Conservation (phyloP, 2,329 filamentous ascomycete species). For the Fusarium pseudocircinatum region DNA sequence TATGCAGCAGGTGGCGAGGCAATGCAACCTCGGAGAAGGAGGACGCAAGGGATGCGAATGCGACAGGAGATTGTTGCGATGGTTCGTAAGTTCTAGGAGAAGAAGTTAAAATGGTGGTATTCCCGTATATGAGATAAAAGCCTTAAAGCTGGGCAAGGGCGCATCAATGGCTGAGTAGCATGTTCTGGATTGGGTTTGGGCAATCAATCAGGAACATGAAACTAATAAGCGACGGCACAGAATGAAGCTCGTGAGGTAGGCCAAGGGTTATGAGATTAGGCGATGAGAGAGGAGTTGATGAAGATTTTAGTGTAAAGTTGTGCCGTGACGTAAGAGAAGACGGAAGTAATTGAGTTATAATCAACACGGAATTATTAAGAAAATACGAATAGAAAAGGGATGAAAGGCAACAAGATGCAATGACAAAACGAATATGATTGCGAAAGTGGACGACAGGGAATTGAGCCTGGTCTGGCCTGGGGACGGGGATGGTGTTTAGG, state of each 20-base stretch:
- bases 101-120: conserved; percentile 2
- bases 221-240: conserved; percentile 15
- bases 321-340: background rate
- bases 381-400: background rate
- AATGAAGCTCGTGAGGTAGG: background rate
- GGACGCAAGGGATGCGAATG: conserved; percentile 26
- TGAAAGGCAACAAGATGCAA: background rate
- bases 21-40: conserved; percentile 26
- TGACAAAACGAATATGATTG: conserved; percentile 9
- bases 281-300: background rate
- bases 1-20: conserved; percentile 21
- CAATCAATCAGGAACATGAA: conserved; percentile 35
- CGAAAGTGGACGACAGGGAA: conserved; percentile 19
- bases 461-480: conserved; percentile 9
- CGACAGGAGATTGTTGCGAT: conserved; percentile 22
- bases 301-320: background rate
- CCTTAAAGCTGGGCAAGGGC: conserved; percentile 32
- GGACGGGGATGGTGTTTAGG: conserved; percentile 32
- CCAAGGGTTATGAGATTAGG: conserved; percentile 2
- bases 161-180: conserved; percentile 34
- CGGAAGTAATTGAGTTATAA: background rate
- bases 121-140: background rate
- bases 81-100: background rate
- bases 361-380: conserved; percentile 1
- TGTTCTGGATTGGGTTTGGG: conserved; percentile 25